These are phyloP conservation scores for Candida schatavii DNA, from an alignment of 805 yeast genomes.

Conservation along the genomic window DNA sequence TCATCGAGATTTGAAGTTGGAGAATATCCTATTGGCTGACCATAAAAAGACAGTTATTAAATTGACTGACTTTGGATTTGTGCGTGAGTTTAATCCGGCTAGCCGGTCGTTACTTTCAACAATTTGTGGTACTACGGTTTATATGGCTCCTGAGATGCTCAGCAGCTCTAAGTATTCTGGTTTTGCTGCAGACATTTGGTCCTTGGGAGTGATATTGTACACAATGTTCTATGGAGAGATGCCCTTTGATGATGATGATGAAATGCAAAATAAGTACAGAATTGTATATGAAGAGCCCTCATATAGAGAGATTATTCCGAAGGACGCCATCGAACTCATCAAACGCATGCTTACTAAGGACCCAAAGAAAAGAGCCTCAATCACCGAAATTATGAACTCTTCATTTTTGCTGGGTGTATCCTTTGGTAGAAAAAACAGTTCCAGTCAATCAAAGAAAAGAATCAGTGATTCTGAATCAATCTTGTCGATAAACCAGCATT, in stretches of 20 bases:
- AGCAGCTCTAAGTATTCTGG: conserved; percentile 72
- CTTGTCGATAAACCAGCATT: conserved; percentile 38
- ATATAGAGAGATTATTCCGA: conserved; percentile 47
- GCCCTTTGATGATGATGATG: conserved; percentile 91
- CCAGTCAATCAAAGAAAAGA: conserved; percentile 9
- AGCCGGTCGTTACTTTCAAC: conserved; percentile 62
- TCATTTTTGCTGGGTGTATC: conserved; percentile 18
- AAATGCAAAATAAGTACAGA: conserved; percentile 52
- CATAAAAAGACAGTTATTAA: conserved; percentile 62
- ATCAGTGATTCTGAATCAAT: conserved; percentile 33
- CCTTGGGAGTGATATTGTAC: conserved; percentile 83
- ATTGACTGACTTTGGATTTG: conserved; percentile 91
- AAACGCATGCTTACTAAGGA: conserved; percentile 59
- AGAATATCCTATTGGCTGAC: conserved; percentile 60
- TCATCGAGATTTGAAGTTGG: conserved; percentile 83
- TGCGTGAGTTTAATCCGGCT: conserved; percentile 60
- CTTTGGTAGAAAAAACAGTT: conserved; percentile 6
- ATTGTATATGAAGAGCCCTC: conserved; percentile 67
- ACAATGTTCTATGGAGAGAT: conserved; percentile 81
- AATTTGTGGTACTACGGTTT: conserved; percentile 90
- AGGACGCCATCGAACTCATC: conserved; percentile 51
- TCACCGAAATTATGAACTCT: conserved; percentile 36
- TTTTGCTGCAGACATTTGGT: conserved; percentile 83
- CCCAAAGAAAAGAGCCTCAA: conserved; percentile 58
- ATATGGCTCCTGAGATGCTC: conserved; percentile 94